These are phyloP conservation scores for Penicillium sp. DNA, from an alignment of 2,329 filamentous ascomycete species.

Conservation along the genomic window DNA sequence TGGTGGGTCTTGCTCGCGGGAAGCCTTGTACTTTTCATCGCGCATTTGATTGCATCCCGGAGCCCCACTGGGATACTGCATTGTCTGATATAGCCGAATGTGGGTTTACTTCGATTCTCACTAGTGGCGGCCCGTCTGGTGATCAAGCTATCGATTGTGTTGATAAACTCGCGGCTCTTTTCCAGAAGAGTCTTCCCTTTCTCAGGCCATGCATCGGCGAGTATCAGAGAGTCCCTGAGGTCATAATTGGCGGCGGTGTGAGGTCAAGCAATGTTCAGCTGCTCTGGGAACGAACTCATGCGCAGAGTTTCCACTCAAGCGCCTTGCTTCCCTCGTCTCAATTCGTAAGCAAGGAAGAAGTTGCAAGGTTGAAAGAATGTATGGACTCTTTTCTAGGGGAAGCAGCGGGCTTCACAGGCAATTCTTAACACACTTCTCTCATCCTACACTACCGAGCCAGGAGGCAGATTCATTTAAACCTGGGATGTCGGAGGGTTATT, in stretches of 20 bases:
- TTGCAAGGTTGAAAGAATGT: conserved; percentile 6
- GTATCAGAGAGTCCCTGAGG: conserved; percentile 25
- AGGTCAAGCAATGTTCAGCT: conserved; percentile 43
- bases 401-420: too few species aligned
- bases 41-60: conserved; percentile 49
- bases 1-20: conserved; percentile 44
- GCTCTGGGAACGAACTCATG: conserved; percentile 31
- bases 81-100: conserved; percentile 40
- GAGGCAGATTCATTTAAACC: too few species aligned
- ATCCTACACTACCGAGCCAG: too few species aligned
- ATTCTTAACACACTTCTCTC: too few species aligned
- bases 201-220: not conserved
- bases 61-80: conserved; percentile 18
- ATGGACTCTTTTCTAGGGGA: too few species aligned
- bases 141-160: conserved; percentile 37
- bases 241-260: conserved; percentile 55
- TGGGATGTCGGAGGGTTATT: too few species aligned
- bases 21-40: conserved; percentile 55
- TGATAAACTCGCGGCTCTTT: conserved; percentile 29
- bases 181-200: conserved; percentile 12
- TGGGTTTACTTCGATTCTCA: conserved; percentile 51
- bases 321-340: conserved; percentile 23
- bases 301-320: conserved; percentile 46
- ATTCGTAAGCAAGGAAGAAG: conserved; percentile 1
- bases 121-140: conserved; percentile 44